A percentile compares a stretch with the other conserved stretches of the same genome.
Conservation (phyloP, 306 rosid species). For the Sechiopsis laciniata region DNA sequence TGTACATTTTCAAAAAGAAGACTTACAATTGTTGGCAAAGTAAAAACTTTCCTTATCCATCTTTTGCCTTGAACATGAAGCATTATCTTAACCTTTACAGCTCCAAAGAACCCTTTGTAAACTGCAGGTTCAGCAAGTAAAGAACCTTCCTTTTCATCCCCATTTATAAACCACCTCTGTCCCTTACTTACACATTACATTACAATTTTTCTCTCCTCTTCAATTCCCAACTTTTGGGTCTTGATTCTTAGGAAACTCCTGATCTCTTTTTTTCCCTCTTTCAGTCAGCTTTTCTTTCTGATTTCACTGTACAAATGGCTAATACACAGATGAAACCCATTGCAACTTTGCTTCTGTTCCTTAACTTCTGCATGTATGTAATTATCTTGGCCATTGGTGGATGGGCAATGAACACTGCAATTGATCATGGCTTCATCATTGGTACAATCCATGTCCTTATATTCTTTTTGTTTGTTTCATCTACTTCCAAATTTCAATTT, state of each 20-base stretch:
- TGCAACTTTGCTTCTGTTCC: slow-evolving; percentile 63
- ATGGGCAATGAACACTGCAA: slow-evolving; percentile 92
- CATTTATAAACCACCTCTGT: slow-evolving; percentile 24
- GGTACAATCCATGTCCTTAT: slow-evolving; percentile 32
- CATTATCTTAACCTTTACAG: slow-evolving; percentile 47
- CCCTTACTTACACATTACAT: slow-evolving; percentile 23
- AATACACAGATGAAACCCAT: slow-evolving; percentile 46
- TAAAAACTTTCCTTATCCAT: slow-evolving; percentile 41
- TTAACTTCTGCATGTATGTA: slow-evolving; percentile 89
- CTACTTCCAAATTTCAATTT: background rate
- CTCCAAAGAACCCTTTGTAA: slow-evolving; percentile 29
- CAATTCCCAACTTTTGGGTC: slow-evolving; percentile 3
- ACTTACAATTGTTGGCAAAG: slow-evolving; percentile 39
- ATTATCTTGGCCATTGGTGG: slow-evolving; percentile 75
- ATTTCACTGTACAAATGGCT: slow-evolving; percentile 42
- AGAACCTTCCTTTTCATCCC: slow-evolving; percentile 33
- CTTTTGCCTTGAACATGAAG: slow-evolving; percentile 64
- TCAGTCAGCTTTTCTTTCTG: slow-evolving; percentile 7
- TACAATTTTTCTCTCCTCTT: background rate
- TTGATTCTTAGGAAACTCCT: slow-evolving; percentile 20
- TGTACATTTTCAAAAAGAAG: slow-evolving; percentile 26
- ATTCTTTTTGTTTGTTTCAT: background rate
- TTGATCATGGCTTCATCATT: slow-evolving; percentile 72
- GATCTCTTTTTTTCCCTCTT: slow-evolving; percentile 2
- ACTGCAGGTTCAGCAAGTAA: slow-evolving; percentile 71